These are phyloP conservation scores for Myriosclerotinia scirpicola DNA, from an alignment of 2,329 filamentous ascomycete species.

Conservation along the genomic window DNA sequence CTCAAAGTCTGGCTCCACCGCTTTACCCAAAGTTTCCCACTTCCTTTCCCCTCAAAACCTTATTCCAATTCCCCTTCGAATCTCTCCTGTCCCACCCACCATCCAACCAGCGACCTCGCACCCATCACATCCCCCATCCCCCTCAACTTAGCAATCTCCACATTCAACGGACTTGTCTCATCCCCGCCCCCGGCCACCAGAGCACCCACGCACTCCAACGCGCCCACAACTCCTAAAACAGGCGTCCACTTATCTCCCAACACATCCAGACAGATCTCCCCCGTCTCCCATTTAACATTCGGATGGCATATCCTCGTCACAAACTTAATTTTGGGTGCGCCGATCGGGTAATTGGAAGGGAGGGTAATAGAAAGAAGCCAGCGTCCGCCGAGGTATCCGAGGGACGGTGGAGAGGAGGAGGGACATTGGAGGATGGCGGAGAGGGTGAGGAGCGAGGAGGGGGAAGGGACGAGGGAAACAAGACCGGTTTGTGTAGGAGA, in stretches of 20 bases:
- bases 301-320: slow-evolving; percentile 82
- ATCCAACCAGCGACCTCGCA: slow-evolving; percentile 68
- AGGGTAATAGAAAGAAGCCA: slow-evolving; percentile 81
- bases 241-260: slow-evolving; percentile 80
- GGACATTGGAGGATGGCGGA: slow-evolving; percentile 50
- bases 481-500: slow-evolving; percentile 55
- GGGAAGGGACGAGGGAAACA: slow-evolving; percentile 55
- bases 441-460: slow-evolving; percentile 55
- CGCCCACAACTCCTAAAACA: slow-evolving; percentile 76
- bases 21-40: neutral
- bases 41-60: neutral
- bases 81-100: slow-evolving; percentile 57
- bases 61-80: slow-evolving; percentile 24
- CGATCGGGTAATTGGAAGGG: slow-evolving; percentile 74
- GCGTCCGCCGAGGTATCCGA: slow-evolving; percentile 55
- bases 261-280: slow-evolving; percentile 93
- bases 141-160: slow-evolving; percentile 73
- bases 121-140: slow-evolving; percentile 64
- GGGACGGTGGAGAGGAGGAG: slow-evolving; percentile 61
- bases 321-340: slow-evolving; percentile 77
- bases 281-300: slow-evolving; percentile 71
- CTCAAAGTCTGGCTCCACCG: neutral
- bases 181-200: slow-evolving; percentile 67
- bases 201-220: slow-evolving; percentile 70
- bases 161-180: slow-evolving; percentile 70